Evolutionary conservation across 78 protist species (phyloP), one percentile per base, ranked within the genome.

Genomic region (Andalucia godoyi): DNA sequence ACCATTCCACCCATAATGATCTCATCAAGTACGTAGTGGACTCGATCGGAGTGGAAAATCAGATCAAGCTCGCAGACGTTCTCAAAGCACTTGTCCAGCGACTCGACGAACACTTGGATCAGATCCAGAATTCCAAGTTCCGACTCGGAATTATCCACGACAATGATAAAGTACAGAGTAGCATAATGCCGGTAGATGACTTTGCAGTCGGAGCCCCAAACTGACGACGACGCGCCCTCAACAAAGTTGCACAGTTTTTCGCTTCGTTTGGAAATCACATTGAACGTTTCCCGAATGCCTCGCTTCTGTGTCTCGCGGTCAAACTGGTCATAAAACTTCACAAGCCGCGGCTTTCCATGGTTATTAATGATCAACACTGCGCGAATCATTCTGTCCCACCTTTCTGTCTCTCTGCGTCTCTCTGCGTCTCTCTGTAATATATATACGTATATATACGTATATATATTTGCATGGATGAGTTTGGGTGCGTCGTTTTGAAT

Each of bases 11-110:
- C 98, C 87, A 85, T 84, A 29, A 94, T 78, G 33, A 94, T 78
- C 66, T 94, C 98, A 66, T 91, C 94, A 36, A 90, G 77, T 30
- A 91, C 85, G 60, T 76, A 68, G 58, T 88, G 86, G 27, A 89
- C 96, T 83, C 76, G 82, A 61, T 94, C 98, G 57, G 72, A 65
- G 62, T 87, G 86, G 83, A 91, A 90, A 55, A 94, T 87, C 32
- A 94, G 51, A 70, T 94, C 95, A 27, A 90, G 86, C 66, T 94
- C 98, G 59, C 98, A 89, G 39, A 94, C 96, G 55, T 90, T 91
- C 79, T 91, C 94, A 68, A 90, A 91, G 70, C 81, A 54, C 37
- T 73, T 66, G 81, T 94, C 98, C 29, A 94, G 72, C 4, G 93
- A 55, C 66, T 94, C 98, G 45, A 94, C 98, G 60, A 94, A 94